Evolutionary conservation across 1,139 yeast species (phyloP), one percentile per base, ranked within the genome.

Genomic region (Lodderomyces theae): DNA sequence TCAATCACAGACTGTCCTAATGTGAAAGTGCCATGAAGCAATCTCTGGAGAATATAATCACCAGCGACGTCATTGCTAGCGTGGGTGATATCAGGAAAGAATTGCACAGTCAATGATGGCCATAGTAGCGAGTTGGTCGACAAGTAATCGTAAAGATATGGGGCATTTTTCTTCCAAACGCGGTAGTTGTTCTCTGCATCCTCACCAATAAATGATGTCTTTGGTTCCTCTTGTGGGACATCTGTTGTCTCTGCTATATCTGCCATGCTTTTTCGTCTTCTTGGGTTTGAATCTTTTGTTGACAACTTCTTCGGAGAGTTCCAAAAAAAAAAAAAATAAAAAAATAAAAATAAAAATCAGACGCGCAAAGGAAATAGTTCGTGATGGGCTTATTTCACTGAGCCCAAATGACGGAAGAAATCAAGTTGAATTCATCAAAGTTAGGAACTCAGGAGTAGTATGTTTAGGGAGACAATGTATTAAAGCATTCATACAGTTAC

Each of bases 381-480:
- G 17, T 31, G 16, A 31, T 13, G 17, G 11, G 5, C 11, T 30
- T 31, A 18, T n/a, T 24, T 10, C 5, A 9, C 15, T 34, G 15
- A 13, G 12, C 23, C 16, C 6, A 21, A 35, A 65, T 57, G 61
- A 59, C 69, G 52, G 80, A 74, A 45, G 81, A 80, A 36, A 75
- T 82, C 9, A 60, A 77, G 41, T 64, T 85, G 40, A 82, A 83
- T 56, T 72, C 79, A 24, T 86, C 95, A 19, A 82, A 82, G 51
- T 63, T 87, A 38, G 96, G 96, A 3, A 86, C 94, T 3, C 77
- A 80, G 51, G 73, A 84, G 57, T 86, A 87, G 83, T 78, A 66
- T 41, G 82, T 73, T 13, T n/a, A n/a, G 22, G 17, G 18, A 10
- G 23, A 5, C 7, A 8, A n/a, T 12, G 3, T 13, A 7, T 15